Percentiles rank a stretch among this genome's conserved stretches.
Conservation (phyloP, 345 rosid species). For the Eucalyptus caleyi region DNA sequence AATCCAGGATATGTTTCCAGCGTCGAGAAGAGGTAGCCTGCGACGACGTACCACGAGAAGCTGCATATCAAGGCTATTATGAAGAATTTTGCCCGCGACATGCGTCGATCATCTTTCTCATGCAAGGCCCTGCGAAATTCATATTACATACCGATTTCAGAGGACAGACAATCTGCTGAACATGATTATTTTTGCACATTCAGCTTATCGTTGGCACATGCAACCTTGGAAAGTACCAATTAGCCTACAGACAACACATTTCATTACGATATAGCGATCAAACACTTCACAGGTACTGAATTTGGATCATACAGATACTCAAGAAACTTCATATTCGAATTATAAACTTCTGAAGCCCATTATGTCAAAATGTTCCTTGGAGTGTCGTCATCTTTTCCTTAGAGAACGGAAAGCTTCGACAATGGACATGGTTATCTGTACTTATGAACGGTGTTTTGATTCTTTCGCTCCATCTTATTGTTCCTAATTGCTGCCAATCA, state of each 20-base stretch:
- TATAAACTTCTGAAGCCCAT: not conserved
- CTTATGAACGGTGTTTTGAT: not conserved
- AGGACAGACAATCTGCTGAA: not conserved
- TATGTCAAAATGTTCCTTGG: not conserved
- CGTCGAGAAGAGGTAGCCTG: conserved; percentile 1
- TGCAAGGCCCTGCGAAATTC: not conserved
- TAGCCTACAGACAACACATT: not conserved
- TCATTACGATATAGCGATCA: not conserved
- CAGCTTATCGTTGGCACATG: not conserved
- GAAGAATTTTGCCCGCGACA: conserved; percentile 1
- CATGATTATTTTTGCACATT: not conserved
- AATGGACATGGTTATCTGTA: not conserved
- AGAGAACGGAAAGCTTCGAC: not conserved
- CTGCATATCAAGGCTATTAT: not conserved
- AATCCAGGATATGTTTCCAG: conserved; percentile 1
- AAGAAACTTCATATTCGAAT: not conserved
- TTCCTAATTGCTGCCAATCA: not conserved
- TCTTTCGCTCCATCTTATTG: not conserved
- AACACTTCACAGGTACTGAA: not conserved
- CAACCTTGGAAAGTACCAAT: not conserved
- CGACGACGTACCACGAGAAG: not conserved
- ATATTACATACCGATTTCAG: not conserved
- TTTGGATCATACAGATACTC: not conserved
- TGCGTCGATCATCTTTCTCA: conserved; percentile 2
- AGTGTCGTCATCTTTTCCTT: not conserved